Evolutionary conservation across 2,329 filamentous ascomycete species (phyloP).

Genomic region (Diaporthe ilicicola): DNA sequence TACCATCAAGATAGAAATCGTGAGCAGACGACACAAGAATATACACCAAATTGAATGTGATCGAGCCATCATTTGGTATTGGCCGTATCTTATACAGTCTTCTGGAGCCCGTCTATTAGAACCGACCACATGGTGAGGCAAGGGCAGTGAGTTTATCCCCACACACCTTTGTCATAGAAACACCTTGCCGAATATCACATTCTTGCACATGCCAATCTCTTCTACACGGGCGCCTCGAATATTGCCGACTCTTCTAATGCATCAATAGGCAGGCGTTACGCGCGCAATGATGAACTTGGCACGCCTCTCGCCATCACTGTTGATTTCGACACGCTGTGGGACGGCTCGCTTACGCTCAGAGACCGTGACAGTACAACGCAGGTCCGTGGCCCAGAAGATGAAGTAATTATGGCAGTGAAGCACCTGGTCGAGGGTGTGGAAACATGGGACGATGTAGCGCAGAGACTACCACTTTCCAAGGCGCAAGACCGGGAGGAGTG

Average conservation of each 20-base stretch:
- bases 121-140: slow-evolving; percentile 75
- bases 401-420: slow-evolving; percentile 79
- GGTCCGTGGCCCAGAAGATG: slow-evolving; percentile 82
- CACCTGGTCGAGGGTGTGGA: slow-evolving; percentile 58
- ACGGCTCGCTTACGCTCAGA: slow-evolving; percentile 84
- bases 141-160: slow-evolving; percentile 79
- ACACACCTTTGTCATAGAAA: not conserved
- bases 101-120: slow-evolving; percentile 97
- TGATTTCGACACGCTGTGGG: slow-evolving; percentile 93
- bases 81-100: slow-evolving; percentile 92
- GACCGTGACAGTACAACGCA: slow-evolving; percentile 92
- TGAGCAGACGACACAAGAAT: slow-evolving; percentile 86
- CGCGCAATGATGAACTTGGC: slow-evolving; percentile 93
- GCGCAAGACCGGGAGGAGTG: no score
- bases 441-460: slow-evolving; percentile 73
- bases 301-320: slow-evolving; percentile 94
- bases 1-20: slow-evolving; percentile 85
- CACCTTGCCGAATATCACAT: not conserved
- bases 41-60: slow-evolving; percentile 94
- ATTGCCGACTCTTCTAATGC: slow-evolving; percentile 90
- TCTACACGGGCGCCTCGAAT: slow-evolving; percentile 82
- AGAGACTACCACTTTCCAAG: slow-evolving; percentile 84
- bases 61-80: slow-evolving; percentile 97
- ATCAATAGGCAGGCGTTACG: slow-evolving; percentile 93
- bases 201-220: no score